phyloP scores from a whole-genome alignment of 2,329 filamentous ascomycete species.

The Aspergillus luchuensis region DNA sequence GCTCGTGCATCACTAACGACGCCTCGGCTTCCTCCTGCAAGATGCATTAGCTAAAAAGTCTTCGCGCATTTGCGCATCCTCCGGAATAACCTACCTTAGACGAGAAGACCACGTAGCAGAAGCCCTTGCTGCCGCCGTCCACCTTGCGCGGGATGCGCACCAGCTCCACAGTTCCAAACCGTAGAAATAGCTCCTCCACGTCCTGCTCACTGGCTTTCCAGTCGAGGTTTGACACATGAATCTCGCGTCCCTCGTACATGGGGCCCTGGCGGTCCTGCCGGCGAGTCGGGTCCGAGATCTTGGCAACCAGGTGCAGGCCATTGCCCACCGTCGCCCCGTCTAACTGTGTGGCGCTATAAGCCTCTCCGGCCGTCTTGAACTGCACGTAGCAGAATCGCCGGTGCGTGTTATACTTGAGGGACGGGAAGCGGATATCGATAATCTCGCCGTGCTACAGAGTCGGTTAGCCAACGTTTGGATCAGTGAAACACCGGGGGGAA shows the following conservation, averaged over 20 bases:
- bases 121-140: constrained; percentile 71
- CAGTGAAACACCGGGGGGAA: constrained; percentile 2
- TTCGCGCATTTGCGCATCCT: background rate
- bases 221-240: constrained; percentile 74
- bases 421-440: constrained; percentile 83
- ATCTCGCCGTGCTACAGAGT: constrained; percentile 69
- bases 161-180: constrained; percentile 73
- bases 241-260: constrained; percentile 81
- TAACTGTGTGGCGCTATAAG: constrained; percentile 70
- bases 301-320: constrained; percentile 69
- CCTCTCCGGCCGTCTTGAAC: constrained; percentile 71
- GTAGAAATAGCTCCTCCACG: constrained; percentile 68
- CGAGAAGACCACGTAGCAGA: constrained; percentile 76
- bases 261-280: constrained; percentile 80
- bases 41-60: constrained; percentile 15
- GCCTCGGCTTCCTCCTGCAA: constrained; percentile 64
- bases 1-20: constrained; percentile 68
- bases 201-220: constrained; percentile 66
- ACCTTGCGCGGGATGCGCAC: constrained; percentile 71
- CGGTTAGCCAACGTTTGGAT: constrained; percentile 17
- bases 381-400: constrained; percentile 95
- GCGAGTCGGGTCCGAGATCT: constrained; percentile 78
- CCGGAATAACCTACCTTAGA: constrained; percentile 52
- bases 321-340: constrained; percentile 71
- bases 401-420: constrained; percentile 82